Conservation (phyloP, 495 filamentous ascomycete genomes). For the Aspergillus saccharolyticus region DNA sequence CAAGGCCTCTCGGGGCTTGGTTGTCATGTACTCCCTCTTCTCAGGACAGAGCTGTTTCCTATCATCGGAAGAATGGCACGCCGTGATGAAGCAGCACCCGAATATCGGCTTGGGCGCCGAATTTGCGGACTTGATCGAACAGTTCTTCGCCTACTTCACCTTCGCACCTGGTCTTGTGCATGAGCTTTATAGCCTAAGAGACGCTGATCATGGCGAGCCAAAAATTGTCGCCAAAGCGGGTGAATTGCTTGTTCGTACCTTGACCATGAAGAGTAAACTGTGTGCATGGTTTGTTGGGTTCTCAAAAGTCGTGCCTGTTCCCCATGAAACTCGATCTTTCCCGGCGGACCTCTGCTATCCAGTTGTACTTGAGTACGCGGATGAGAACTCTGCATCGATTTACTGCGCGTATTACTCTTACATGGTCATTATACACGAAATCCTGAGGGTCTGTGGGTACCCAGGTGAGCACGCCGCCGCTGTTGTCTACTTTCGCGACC, state of each 20-base stretch:
- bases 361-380: conserved; percentile 22
- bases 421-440: conserved; percentile 31
- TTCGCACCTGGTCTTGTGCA: conserved; percentile 29
- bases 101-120: conserved; percentile 10
- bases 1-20: conserved; percentile 29
- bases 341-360: conserved; percentile 23
- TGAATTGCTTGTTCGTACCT: conserved; percentile 14
- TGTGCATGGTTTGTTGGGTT: conserved; percentile 25
- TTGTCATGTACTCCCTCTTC: conserved; percentile 37
- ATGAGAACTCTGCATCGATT: conserved; percentile 23
- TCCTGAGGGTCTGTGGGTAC: conserved; percentile 22
- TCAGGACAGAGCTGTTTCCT: conserved; percentile 30
- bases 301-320: conserved; percentile 17
- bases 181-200: conserved; percentile 22
- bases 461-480: conserved; percentile 26
- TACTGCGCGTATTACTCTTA: conserved; percentile 32
- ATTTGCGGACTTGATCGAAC: conserved; percentile 21
- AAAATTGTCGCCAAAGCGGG: conserved; percentile 15
- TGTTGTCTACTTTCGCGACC: conserved; percentile 28
- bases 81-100: conserved; percentile 26
- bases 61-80: conserved; percentile 28
- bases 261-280: conserved; percentile 24
- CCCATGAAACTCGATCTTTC: conserved; percentile 19
- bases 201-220: conserved; percentile 13
- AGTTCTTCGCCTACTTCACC: conserved; percentile 31